Conservation (phyloP, 2,329 filamentous ascomycete genomes). For the Beauveria varroae region DNA sequence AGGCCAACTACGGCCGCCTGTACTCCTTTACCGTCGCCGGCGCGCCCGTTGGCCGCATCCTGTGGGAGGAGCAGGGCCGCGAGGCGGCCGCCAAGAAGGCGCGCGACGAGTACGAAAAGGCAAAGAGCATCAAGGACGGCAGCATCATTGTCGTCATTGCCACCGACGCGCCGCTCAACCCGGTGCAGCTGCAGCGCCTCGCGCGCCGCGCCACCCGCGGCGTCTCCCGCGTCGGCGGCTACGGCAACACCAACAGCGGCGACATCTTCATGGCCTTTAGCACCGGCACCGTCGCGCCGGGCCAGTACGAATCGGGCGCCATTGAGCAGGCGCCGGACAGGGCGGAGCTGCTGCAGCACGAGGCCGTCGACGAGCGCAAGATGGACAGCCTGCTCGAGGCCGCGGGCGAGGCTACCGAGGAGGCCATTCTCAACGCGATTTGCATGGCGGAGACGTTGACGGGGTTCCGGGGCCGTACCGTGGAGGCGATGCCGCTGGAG, state of each 20-base stretch:
- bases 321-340: conserved; percentile 28
- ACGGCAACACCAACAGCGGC: conserved; percentile 49
- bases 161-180: conserved; percentile 51
- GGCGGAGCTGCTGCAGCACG: conserved; percentile 26
- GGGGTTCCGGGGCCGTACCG: conserved; percentile 36
- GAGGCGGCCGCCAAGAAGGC: neutral
- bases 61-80: conserved; percentile 23
- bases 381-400: conserved; percentile 54
- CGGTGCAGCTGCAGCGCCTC: conserved; percentile 46
- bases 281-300: conserved; percentile 41
- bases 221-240: conserved; percentile 47
- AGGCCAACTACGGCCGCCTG: conserved; percentile 53
- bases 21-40: conserved; percentile 47
- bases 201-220: conserved; percentile 52
- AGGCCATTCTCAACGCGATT: conserved; percentile 54
- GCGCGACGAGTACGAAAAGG: conserved; percentile 20
- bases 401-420: conserved; percentile 51
- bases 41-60: conserved; percentile 48
- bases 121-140: conserved; percentile 47
- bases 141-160: conserved; percentile 53
- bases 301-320: conserved; percentile 16
- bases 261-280: conserved; percentile 58
- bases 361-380: conserved; percentile 46
- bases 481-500: conserved; percentile 40
- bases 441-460: conserved; percentile 49